Evolutionary conservation across 2,329 filamentous ascomycete genomes (phyloP).

Genomic region (Monilinia aucupariae): DNA sequence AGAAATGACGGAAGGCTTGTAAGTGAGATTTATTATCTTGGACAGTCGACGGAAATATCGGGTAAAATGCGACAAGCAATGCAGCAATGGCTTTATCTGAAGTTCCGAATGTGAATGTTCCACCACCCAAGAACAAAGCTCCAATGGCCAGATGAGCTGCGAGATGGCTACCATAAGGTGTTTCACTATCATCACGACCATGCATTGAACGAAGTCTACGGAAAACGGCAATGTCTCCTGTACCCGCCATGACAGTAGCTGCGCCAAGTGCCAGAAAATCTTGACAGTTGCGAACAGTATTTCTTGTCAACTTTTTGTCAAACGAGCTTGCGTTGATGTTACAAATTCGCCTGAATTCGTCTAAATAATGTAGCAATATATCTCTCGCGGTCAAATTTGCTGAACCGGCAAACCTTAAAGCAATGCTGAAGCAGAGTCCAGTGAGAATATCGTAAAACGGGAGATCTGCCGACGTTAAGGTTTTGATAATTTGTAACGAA

Average conservation of each 20-base stretch:
- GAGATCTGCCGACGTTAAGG: conserved; percentile 74
- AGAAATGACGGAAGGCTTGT: conserved; percentile 94
- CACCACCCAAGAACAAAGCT: conserved; percentile 83
- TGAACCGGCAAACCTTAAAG: conserved; percentile 68
- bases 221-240: conserved; percentile 80
- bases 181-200: conserved; percentile 75
- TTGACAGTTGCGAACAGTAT: conserved; percentile 84
- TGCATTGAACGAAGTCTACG: conserved; percentile 82
- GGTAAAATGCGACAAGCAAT: conserved; percentile 87
- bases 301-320: conserved; percentile 76
- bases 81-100: conserved; percentile 81
- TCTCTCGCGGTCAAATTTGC: conserved; percentile 68
- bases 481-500: conserved; percentile 52
- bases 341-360: conserved; percentile 77
- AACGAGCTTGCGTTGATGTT: conserved; percentile 55
- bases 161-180: conserved; percentile 88
- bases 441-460: conserved; percentile 90
- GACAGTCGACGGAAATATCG: conserved; percentile 80
- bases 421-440: conserved; percentile 78
- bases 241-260: conserved; percentile 91
- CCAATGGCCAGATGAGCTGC: conserved; percentile 90
- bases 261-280: conserved; percentile 77
- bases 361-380: conserved; percentile 75
- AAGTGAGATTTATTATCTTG: conserved; percentile 93
- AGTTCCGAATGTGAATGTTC: conserved; percentile 85